Percentiles rank a stretch among this genome's conserved stretches.
Conservation (phyloP, 2,329 filamentous ascomycete genomes). For the Nemania diffusa region DNA sequence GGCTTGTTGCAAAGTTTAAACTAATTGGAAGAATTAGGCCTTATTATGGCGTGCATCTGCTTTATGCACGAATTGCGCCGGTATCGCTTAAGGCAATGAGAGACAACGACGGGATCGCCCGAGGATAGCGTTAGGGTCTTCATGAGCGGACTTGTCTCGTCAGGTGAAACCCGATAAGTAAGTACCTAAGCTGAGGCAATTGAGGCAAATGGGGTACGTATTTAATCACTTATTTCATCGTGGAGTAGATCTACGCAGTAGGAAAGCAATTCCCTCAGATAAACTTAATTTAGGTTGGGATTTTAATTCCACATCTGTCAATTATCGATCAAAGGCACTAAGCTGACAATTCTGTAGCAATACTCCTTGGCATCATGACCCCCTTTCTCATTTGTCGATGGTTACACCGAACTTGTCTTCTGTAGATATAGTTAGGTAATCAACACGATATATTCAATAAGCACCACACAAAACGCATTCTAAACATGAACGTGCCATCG, state of each 20-base stretch:
- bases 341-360: too few species aligned
- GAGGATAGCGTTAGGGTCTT: background rate
- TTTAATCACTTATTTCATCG: background rate
- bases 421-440: background rate
- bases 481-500: background rate
- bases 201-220: background rate
- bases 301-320: too few species aligned
- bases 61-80: constrained; percentile 17
- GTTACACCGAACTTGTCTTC: background rate
- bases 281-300: background rate
- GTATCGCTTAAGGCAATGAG: constrained; percentile 25
- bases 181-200: too few species aligned
- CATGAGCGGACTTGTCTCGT: constrained; percentile 1
- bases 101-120: constrained; percentile 2
- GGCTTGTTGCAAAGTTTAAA: constrained; percentile 5
- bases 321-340: too few species aligned
- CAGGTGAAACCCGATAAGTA: background rate
- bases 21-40: constrained; percentile 7
- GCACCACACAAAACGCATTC: constrained; percentile 8
- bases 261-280: background rate
- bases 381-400: background rate
- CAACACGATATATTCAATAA: background rate
- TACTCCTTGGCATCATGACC: constrained; percentile 13
- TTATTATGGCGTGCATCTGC: constrained; percentile 16
- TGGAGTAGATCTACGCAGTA: background rate